Percentiles rank a stretch among this genome's conserved stretches.
Evolutionary conservation across 2,329 filamentous ascomycete genomes (phyloP).

Genomic region (Aureobasidium subglaciale): DNA sequence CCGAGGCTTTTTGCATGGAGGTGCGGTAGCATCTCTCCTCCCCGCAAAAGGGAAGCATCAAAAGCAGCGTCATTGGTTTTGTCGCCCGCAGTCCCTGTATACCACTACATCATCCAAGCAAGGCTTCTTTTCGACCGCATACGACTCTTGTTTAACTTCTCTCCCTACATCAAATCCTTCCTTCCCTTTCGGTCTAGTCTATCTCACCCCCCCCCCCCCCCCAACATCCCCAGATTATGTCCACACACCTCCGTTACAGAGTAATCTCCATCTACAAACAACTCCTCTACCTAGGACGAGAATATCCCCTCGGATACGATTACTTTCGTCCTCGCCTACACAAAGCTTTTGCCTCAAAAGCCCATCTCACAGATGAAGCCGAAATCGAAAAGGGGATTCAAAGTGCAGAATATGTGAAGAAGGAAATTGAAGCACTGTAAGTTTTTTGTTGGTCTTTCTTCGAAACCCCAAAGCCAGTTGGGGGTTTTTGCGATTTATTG

Average conservation of each 20-base stretch:
- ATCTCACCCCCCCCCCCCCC: too few species aligned
- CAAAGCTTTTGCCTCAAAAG: conserved; percentile 74
- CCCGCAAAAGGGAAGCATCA: background rate
- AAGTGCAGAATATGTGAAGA: conserved; percentile 81
- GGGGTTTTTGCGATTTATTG: too few species aligned
- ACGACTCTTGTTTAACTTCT: background rate
- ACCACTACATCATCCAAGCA: background rate
- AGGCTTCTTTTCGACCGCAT: background rate
- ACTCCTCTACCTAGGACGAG: conserved; percentile 72
- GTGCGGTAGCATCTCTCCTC: background rate
- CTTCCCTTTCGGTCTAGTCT: too few species aligned
- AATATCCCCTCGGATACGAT: conserved; percentile 76
- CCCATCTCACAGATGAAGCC: conserved; percentile 60
- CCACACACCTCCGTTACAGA: conserved; percentile 57
- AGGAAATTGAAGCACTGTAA: conserved; percentile 90
- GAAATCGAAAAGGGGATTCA: conserved; percentile 70
- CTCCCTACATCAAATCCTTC: too few species aligned
- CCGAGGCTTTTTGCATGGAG: background rate
- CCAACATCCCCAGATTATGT: background rate
- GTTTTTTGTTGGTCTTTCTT: too few species aligned
- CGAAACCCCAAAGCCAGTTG: too few species aligned
- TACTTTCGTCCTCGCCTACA: conserved; percentile 80
- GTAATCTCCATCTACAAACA: conserved; percentile 91
- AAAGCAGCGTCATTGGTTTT: conserved; percentile 11
- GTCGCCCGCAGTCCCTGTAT: too few species aligned